These are phyloP conservation scores for Globisporangium solare DNA, from an alignment of 352 stramenopile species.

Conservation along the genomic window DNA sequence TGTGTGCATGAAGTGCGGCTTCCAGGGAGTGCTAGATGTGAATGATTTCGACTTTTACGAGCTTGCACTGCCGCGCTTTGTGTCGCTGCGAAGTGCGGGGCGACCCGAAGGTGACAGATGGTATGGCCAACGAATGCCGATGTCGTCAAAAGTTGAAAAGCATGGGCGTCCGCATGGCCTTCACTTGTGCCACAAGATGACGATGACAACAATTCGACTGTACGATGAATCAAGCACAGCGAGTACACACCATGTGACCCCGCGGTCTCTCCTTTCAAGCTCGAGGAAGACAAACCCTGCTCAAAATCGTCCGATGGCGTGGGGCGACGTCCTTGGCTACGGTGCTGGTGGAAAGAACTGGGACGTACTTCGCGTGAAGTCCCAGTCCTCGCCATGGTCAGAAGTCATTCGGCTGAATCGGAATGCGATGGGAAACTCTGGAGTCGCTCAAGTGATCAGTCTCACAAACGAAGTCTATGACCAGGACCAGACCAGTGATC, in stretches of 20 bases:
- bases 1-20: conserved; percentile 74
- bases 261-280: conserved; percentile 63
- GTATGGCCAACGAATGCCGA: conserved; percentile 72
- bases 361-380: conserved; percentile 81
- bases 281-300: conserved; percentile 74
- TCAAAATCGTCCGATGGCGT: conserved; percentile 74
- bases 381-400: conserved; percentile 72
- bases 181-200: conserved; percentile 83
- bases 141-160: conserved; percentile 53
- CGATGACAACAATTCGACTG: conserved; percentile 85
- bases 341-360: conserved; percentile 71
- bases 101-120: conserved; percentile 80
- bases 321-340: conserved; percentile 75
- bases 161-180: conserved; percentile 61
- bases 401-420: conserved; percentile 82
- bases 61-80: conserved; percentile 73
- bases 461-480: conserved; percentile 63
- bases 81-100: conserved; percentile 79
- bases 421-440: conserved; percentile 87
- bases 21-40: conserved; percentile 61
- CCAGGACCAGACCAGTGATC: conserved; percentile 56
- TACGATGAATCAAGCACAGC: conserved; percentile 86
- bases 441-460: conserved; percentile 82
- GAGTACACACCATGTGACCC: conserved; percentile 78
- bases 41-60: conserved; percentile 87